phyloP scores from a whole-genome alignment of 805 yeast species.

The Grigorovia yakushimaensis region DNA sequence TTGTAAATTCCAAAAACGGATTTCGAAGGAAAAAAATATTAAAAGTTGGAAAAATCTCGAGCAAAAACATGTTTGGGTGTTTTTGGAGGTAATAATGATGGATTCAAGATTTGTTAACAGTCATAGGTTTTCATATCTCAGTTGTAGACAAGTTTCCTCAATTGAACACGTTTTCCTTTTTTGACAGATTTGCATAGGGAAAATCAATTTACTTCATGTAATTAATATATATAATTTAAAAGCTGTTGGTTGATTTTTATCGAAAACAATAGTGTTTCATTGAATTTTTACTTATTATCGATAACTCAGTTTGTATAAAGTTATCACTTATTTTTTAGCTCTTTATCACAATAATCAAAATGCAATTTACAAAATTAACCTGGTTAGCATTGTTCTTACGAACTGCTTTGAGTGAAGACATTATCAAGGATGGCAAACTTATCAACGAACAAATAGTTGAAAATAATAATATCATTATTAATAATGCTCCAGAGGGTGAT shows the following conservation, averaged over 20 bases:
- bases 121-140: not conserved
- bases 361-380: conserved; percentile 7
- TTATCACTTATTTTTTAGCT: too few species aligned
- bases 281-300: too few species aligned
- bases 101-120: not conserved
- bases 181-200: not conserved
- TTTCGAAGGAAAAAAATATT: too few species aligned
- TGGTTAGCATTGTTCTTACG: conserved; percentile 4
- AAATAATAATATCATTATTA: not conserved
- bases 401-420: not conserved
- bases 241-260: not conserved
- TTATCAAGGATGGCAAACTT: conserved; percentile 3
- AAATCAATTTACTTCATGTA: not conserved
- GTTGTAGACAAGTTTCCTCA: not conserved
- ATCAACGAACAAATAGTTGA: not conserved
- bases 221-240: not conserved
- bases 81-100: not conserved
- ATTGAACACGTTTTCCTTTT: not conserved
- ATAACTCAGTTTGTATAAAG: too few species aligned
- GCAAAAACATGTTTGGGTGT: too few species aligned
- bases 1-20: too few species aligned
- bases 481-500: not conserved
- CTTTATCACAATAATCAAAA: too few species aligned
- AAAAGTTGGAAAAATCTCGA: too few species aligned
- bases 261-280: too few species aligned